Evolutionary conservation across 805 yeast species (phyloP), one percentile per base, ranked within the genome.

Genomic region (Zygoascus biomembranicola): DNA sequence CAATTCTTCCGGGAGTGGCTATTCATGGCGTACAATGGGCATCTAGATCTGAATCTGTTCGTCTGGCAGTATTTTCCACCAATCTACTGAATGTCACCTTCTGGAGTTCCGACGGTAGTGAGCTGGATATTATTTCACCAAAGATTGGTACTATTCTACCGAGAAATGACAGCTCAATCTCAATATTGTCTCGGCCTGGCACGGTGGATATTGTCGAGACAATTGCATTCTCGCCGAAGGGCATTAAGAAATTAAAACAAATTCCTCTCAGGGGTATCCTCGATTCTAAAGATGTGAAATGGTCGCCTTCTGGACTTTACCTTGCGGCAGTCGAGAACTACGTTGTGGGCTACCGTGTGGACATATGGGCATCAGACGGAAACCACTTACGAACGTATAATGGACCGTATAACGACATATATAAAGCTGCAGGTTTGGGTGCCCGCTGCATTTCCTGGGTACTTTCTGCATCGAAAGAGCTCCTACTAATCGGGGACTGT

Each of bases 31-130:
- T 59, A 1, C 50, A 55, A 31, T 60, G 63, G 62, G 42, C 50
- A 43, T 58, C 61, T 18, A 23, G 46, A 10, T 37, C 41, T 19
- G 58, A 58, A 47, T 32, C 51, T 8, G 59, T 58, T 9, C 39
- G 61, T 8, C 53, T 60, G 28, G 57, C 47, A 1, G 55, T 53
- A 9, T 54, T 53, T 37, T 35, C 56, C 9, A 49, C 20, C n/a
- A 11, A 20, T 11, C 48, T 47, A 5, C 50, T 57, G 28, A 32
- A 32, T 11, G 58, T 48, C 2, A 14, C 50, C n/a, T 31, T 60
- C 8, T 58, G 60, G 61, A 52, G 60, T 13, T 53, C 61, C 13
- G 58, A 58, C 49, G 61, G 61, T 6, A 13, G 52, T 16, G 62
- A 59, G 23, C 42, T 47, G n/a, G 54, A 51, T n/a, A 16, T 58